phyloP scores from a whole-genome alignment of 257 asterid genomes.

The Coffea canephora region DNA sequence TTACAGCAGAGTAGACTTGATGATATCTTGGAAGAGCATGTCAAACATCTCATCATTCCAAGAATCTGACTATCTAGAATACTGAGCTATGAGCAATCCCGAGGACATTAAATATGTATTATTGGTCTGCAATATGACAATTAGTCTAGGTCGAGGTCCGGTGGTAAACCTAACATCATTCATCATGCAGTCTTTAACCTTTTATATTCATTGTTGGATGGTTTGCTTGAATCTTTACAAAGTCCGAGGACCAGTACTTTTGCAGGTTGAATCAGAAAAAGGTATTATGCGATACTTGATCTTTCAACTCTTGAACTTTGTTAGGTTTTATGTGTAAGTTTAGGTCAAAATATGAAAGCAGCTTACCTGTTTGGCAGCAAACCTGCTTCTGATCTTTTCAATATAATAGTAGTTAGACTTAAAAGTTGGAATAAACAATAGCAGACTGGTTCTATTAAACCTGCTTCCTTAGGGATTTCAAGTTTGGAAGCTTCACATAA shows the following conservation, averaged over 20 bases:
- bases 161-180: conserved; percentile 16
- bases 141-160: background rate
- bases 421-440: background rate
- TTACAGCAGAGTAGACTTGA: background rate
- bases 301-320: conserved; percentile 12
- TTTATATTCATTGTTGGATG: conserved; percentile 8
- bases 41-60: conserved; percentile 13
- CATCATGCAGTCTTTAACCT: conserved; percentile 10
- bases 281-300: conserved; percentile 10
- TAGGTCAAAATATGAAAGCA: background rate
- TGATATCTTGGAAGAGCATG: background rate
- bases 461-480: conserved; percentile 1
- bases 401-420: background rate
- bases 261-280: conserved; percentile 20
- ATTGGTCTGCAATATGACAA: background rate
- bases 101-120: conserved; percentile 12
- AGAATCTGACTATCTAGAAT: conserved; percentile 4
- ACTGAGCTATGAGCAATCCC: conserved; percentile 23
- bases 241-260: background rate
- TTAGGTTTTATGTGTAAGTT: conserved; percentile 7
- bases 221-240: conserved; percentile 12
- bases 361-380: conserved; percentile 10
- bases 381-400: background rate
- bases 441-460: background rate
- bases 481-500: background rate